phyloP scores from a whole-genome alignment of 2,329 filamentous ascomycete genomes.

The Fusarium luffae region DNA sequence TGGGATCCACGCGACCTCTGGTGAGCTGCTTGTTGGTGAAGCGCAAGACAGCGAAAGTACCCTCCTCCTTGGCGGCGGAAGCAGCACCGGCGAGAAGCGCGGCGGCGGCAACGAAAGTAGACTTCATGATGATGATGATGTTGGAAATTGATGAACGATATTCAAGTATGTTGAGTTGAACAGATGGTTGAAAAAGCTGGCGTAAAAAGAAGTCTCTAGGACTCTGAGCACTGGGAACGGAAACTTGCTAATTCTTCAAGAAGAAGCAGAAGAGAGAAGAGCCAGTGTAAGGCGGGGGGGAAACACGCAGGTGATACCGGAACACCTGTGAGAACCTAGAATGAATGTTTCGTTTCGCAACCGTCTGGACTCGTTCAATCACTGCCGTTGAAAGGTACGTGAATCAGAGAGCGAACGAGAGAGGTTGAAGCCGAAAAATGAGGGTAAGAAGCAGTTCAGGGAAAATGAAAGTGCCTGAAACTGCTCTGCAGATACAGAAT shows the following conservation, averaged over 20 bases:
- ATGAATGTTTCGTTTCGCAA: constrained; percentile 42
- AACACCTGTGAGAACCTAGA: constrained; percentile 48
- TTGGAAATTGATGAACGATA: neutral
- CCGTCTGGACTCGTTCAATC: constrained; percentile 23
- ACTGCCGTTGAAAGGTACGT: constrained; percentile 12
- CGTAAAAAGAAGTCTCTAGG: constrained; percentile 36
- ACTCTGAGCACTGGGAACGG: constrained; percentile 39
- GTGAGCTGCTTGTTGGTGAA: constrained; percentile 75
- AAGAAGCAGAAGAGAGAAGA: constrained; percentile 28
- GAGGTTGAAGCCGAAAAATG: constrained; percentile 32
- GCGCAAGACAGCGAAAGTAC: constrained; percentile 75
- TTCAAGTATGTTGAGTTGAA: constrained; percentile 13
- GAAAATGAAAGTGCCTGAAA: constrained; percentile 28
- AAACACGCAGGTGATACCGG: constrained; percentile 48
- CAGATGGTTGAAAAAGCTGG: constrained; percentile 23
- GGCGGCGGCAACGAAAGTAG: constrained; percentile 46
- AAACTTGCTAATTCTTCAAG: constrained; percentile 27
- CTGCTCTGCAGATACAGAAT: constrained; percentile 34
- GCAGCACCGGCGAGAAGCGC: constrained; percentile 55
- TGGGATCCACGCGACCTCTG: constrained; percentile 73
- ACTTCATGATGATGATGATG: constrained; percentile 51
- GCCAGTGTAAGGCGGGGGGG: constrained; percentile 21
- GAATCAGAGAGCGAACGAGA: constrained; percentile 39
- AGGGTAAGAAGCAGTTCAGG: constrained; percentile 48
- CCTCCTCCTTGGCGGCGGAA: constrained; percentile 55